Percentiles rank a stretch among this genome's conserved stretches.
Evolutionary conservation across 2,329 filamentous ascomycete species (phyloP).

Genomic region (Aschersonia sp.): DNA sequence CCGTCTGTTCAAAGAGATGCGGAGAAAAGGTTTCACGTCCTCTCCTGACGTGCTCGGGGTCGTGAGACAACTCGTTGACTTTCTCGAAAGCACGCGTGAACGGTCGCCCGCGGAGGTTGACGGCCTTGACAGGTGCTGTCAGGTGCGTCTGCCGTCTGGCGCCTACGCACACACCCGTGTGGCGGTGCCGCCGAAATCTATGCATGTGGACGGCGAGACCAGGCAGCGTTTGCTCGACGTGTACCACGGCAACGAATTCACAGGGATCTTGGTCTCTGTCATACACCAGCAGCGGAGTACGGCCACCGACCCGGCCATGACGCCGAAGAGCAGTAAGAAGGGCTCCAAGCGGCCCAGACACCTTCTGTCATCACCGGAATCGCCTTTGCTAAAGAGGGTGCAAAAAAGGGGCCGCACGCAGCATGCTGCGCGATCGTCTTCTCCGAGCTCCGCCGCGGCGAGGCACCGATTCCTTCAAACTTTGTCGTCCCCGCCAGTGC

Average conservation of each 20-base stretch:
- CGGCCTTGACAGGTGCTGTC: background rate
- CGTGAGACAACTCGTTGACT: slow-evolving; percentile 1
- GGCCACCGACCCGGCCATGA: background rate
- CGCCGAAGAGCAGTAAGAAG: background rate
- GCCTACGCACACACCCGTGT: slow-evolving; percentile 4
- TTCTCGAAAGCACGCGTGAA: background rate
- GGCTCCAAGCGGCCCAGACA: background rate
- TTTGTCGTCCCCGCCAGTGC: too few relatives aligned
- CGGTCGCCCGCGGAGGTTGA: too few relatives aligned
- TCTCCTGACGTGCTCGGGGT: slow-evolving; percentile 13
- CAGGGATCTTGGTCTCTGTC: background rate
- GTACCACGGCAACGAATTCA: background rate
- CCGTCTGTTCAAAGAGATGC: slow-evolving; percentile 4
- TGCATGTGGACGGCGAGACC: slow-evolving; percentile 4
- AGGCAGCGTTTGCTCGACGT: slow-evolving; percentile 2
- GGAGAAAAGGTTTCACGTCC: slow-evolving; percentile 4
- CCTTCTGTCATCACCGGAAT: background rate
- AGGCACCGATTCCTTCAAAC: background rate
- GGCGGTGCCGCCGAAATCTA: slow-evolving; percentile 2
- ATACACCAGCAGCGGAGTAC: background rate
- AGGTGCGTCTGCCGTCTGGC: slow-evolving; percentile 9
- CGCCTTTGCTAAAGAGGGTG: background rate
- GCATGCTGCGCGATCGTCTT: background rate
- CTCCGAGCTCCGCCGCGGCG: too few relatives aligned
- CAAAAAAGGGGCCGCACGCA: background rate